Evolutionary conservation across 441 rosid genomes (phyloP).

Genomic region (Corymbia calophylla): DNA sequence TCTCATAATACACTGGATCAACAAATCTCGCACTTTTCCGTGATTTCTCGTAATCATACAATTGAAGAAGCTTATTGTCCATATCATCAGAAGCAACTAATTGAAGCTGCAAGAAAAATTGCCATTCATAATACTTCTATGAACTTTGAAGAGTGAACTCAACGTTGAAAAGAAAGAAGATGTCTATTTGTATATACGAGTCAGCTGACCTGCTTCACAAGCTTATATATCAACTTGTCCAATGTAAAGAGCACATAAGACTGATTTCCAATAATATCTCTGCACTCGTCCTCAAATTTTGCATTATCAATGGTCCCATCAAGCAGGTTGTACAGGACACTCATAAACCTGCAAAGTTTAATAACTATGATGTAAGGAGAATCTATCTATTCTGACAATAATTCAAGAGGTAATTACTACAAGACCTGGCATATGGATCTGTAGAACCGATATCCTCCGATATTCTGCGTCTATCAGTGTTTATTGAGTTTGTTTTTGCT

Average conservation of each 20-base stretch:
- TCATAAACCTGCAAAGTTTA: constrained; percentile 59
- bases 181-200: neutral
- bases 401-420: neutral
- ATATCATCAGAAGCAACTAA: constrained; percentile 76
- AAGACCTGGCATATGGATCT: constrained; percentile 82
- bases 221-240: constrained; percentile 90
- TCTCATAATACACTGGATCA: constrained; percentile 74
- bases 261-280: constrained; percentile 92
- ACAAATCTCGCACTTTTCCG: constrained; percentile 62
- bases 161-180: neutral
- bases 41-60: constrained; percentile 75
- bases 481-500: constrained; percentile 85
- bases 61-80: constrained; percentile 85
- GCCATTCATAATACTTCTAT: neutral
- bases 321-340: constrained; percentile 86
- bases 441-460: constrained; percentile 55
- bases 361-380: constrained; percentile 1
- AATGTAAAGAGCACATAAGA: constrained; percentile 92
- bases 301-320: constrained; percentile 94
- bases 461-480: constrained; percentile 84
- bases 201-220: constrained; percentile 81
- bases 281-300: constrained; percentile 96
- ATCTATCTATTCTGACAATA: neutral
- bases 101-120: constrained; percentile 61
- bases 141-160: neutral